Conservation (phyloP, 2,329 filamentous ascomycete species). For the Geoglossum cookeanum region DNA sequence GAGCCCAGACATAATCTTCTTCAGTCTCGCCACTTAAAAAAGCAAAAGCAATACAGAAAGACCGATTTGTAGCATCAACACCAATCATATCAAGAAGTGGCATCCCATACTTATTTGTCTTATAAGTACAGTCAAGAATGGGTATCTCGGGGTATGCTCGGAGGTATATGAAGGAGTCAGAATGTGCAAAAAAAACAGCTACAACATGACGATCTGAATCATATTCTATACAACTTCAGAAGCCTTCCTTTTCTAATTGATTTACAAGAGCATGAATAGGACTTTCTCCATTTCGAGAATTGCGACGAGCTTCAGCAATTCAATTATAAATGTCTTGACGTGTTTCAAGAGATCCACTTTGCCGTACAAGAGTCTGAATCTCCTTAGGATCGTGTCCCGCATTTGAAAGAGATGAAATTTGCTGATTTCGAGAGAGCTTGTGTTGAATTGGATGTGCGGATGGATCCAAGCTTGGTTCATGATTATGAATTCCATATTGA, state of each 20-base stretch:
- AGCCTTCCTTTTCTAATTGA: conserved; percentile 10
- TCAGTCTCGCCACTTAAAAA: background rate
- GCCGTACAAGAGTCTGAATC: background rate
- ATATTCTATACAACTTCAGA: conserved; percentile 10
- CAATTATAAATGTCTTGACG: conserved; percentile 13
- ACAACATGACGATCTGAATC: conserved; percentile 7
- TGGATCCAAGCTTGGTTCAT: background rate
- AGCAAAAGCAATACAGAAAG: background rate
- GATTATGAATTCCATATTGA: background rate
- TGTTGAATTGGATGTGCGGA: background rate
- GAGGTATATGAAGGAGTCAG: conserved; percentile 11
- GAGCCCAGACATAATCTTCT: background rate
- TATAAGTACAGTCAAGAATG: conserved; percentile 5
- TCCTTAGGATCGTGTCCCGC: background rate
- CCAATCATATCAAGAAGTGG: background rate
- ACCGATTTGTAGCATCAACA: background rate
- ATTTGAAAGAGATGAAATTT: background rate
- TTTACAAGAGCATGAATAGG: conserved; percentile 12
- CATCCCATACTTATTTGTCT: background rate
- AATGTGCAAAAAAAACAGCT: conserved; percentile 13
- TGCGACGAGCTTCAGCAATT: conserved; percentile 8
- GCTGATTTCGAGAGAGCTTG: background rate
- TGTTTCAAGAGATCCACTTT: conserved; percentile 4
- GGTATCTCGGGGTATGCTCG: conserved; percentile 9
- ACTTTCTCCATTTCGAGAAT: conserved; percentile 9